Evolutionary conservation across 2,329 filamentous ascomycete genomes (phyloP), one percentile per base, ranked within the genome.

Genomic region (Aspergillus candidus): DNA sequence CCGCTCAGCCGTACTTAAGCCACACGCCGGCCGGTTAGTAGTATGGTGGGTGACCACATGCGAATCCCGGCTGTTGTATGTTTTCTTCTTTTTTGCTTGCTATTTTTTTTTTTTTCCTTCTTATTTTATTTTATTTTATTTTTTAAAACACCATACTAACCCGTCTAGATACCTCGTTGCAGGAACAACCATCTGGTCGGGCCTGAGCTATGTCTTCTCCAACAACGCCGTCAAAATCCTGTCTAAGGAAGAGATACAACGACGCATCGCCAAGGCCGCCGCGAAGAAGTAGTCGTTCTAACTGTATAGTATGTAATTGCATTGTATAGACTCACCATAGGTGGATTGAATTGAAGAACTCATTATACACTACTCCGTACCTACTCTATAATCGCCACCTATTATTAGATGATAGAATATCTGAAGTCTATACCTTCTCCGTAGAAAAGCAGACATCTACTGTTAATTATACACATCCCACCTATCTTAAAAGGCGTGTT

Each of bases 221-320:
- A 95, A 93, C 64, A 85, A 94, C 57, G 91, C 89, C 0, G 90
- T 97, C 29, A 94, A 85, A 65, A 96, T 97, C 44, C 65, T 97
- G 34, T 71, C 64, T 11, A 68, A 72, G 34, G 58, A 69, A 38
- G 67, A 71, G 41, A 54, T 68, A 13, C 63, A 69, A 40, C 61
- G 59, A 46, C 61, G 61, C 37, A 57, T 64, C 40, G 56, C 59
- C 6, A 55, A 58, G 43, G 62, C 64, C 12, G 54, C 51, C 6
- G 50, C 49, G 11, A 57, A 55, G 46, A 59, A 59, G 37, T 55
- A 60, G 48, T 47, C 35, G 36, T 35, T 35, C n/a, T 22, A 12
- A 33, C 17, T 40, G 35, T 38, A 40, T 15, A 38, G n/a, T 40
- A 44, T 31, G 32, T 39, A 15, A 31, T 30, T 12, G 14, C 14